These are phyloP conservation scores for Komagataea norvegica DNA, from an alignment of 1,139 yeast genomes.

Conservation along the genomic window DNA sequence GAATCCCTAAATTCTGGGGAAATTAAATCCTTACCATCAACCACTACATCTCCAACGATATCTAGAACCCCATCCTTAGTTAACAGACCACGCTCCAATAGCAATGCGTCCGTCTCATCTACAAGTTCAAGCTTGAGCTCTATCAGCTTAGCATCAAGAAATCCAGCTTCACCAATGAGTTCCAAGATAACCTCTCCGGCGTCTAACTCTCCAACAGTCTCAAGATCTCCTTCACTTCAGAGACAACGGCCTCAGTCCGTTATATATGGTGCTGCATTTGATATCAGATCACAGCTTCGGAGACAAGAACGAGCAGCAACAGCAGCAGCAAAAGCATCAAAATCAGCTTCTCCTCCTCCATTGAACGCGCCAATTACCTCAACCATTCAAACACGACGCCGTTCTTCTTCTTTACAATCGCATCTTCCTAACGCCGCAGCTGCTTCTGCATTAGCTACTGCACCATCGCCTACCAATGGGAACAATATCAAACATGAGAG, in stretches of 20 bases:
- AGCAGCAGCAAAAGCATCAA: conserved; percentile 3
- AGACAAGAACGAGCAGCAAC: conserved; percentile 21
- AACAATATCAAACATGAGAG: conserved; percentile 19
- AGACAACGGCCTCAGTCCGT: conserved; percentile 21
- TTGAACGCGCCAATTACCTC: background rate
- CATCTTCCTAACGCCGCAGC: conserved; percentile 20
- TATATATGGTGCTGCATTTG: conserved; percentile 25
- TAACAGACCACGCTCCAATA: conserved; percentile 20
- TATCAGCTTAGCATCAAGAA: no score
- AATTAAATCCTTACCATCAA: background rate
- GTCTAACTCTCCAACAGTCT: conserved; percentile 17
- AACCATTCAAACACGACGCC: conserved; percentile 11
- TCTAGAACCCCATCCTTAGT: conserved; percentile 12
- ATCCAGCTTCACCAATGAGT: conserved; percentile 9
- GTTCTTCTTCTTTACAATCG: conserved; percentile 23
- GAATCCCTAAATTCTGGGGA: no score
- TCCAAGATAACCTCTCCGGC: conserved; percentile 7
- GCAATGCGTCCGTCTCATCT: conserved; percentile 14
- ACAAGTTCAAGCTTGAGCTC: conserved; percentile 20
- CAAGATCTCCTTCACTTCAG: conserved; percentile 21
- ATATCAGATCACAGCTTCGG: conserved; percentile 24
- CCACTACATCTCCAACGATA: conserved; percentile 16
- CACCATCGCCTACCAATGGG: conserved; percentile 11
- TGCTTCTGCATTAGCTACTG: conserved; percentile 14
- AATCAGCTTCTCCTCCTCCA: conserved; percentile 2